Evolutionary conservation across 176 grass and related monocot genomes (phyloP), one percentile per base, ranked within the genome.

Genomic region (Musa itinerans): DNA sequence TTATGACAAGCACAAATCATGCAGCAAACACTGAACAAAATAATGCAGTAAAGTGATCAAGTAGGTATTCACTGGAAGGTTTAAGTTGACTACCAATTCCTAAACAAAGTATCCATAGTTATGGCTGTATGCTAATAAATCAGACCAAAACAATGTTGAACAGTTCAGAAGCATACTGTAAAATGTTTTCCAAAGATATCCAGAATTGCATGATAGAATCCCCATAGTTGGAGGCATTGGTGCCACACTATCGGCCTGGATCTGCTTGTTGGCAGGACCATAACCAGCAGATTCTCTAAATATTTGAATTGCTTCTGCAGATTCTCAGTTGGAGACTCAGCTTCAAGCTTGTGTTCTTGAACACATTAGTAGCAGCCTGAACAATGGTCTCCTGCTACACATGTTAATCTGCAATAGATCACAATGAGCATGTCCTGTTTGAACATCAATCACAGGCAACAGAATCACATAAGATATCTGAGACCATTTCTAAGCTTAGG

Each of bases 321-420:
- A 77, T 81, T 85, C 21, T 82, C 81, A 24, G 79, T 50, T 63
- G 93, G 81, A 80, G 90, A 92, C 62, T 92, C 89, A 24, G 93
- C 81, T 69, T 92, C 87, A 9, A 96, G 85, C 50, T 92, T 92
- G 76, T 68, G 93, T 54, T 96, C 93, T 78, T 96, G 85, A 53
- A 96, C 86, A 71, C 93, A 96, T 96, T 96, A 53, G 92, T 96
- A 20, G 89, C 89, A 79, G 93, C 89, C 13, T 89, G 74, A 9
- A 96, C 26, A 0, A 81, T 83, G 2, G 83, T 79, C 90, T 87
- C 73, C 90, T 96, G 81, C 88, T 84, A 51, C 85, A 79, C 9
- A 71, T 79, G 74, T 85, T 96, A 73, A 73, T 96, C 93, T 96
- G 84, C 23, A 83, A 82, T 71, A 54, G 27, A 69, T 54, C 77